Evolutionary conservation across 2,329 filamentous ascomycete species (phyloP), one percentile per base, ranked within the genome.

Genomic region (Colletotrichum viniferum): DNA sequence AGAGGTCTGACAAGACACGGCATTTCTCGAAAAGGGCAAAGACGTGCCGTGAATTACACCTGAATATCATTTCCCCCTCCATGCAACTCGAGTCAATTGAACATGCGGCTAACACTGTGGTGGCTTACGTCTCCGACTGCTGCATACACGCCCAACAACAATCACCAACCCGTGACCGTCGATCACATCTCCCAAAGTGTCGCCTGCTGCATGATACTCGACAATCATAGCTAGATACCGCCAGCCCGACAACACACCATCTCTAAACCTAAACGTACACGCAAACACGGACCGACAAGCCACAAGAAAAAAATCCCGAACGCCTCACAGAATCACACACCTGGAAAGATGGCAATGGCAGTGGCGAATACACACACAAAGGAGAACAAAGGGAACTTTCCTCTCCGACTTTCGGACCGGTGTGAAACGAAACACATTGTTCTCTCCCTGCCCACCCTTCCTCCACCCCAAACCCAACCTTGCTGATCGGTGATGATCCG

Each of bases 351-450:
- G 67, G 61, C 52, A 66, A 30, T 60, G 32, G 5, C 8, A 62
- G 58, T 62, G 58, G 58, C 58, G 30, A 62, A 34, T 34, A 21
- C n/a, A 3, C 43, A 52, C 43, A 52, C 43, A 52, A 52, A 21
- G 43, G 43, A 52, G n/a, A 43, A 52, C 43, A 52, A 52, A 52
- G 43, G n/a, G n/a, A 48, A 21, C 18, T 21, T 7, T 5, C 21
- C 14, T 43, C 65, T 58, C 66, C 34, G 55, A 60, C 52, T 43
- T 69, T 69, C 55, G 66, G 66, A 48, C 66, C 55, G 52, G 18
- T 67, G 34, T 67, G 55, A 69, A 69, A 69, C 66, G 66, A 69
- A 61, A 69, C 66, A 69, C 43, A 52, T 52, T 52, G 43, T 52
- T 52, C 10, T 24, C 43, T 52, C 43, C 43, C 43, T 52, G 43